These are phyloP conservation scores for Herpetospermum pedunculosum DNA, from an alignment of 306 rosid species.

Conservation along the genomic window DNA sequence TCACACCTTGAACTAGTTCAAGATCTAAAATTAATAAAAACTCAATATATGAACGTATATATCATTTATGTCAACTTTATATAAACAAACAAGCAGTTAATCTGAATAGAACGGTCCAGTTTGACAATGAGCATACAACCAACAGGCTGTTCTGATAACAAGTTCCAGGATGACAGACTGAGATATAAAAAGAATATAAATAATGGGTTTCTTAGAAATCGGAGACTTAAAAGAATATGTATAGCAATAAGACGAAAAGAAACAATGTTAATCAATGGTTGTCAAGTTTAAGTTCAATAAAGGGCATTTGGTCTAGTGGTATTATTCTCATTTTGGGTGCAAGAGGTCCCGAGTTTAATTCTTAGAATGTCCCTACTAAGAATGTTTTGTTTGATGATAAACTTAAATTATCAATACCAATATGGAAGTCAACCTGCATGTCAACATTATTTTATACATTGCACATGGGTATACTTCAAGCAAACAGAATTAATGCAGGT, in stretches of 20 bases:
- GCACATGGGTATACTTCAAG: neutral
- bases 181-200: neutral
- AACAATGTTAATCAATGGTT: neutral
- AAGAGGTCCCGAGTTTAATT: conserved; percentile 4
- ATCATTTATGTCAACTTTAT: neutral
- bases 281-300: neutral
- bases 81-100: neutral
- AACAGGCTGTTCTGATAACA: neutral
- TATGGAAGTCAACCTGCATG: too few species aligned
- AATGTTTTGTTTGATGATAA: too few species aligned
- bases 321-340: neutral
- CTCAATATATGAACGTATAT: neutral
- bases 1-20: neutral
- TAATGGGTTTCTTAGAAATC: neutral
- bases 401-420: too few species aligned
- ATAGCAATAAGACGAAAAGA: neutral
- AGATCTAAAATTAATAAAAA: neutral
- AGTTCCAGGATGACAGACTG: neutral
- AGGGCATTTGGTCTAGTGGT: neutral
- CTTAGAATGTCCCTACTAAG: conserved; percentile 14
- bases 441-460: too few species aligned
- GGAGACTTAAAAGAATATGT: neutral
- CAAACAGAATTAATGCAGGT: neutral
- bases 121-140: neutral
- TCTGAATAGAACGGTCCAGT: neutral